Percentiles rank a stretch among this genome's conserved stretches.
Evolutionary conservation across 139 green algal species (phyloP).

Genomic region (Coccomyxa sp.): DNA sequence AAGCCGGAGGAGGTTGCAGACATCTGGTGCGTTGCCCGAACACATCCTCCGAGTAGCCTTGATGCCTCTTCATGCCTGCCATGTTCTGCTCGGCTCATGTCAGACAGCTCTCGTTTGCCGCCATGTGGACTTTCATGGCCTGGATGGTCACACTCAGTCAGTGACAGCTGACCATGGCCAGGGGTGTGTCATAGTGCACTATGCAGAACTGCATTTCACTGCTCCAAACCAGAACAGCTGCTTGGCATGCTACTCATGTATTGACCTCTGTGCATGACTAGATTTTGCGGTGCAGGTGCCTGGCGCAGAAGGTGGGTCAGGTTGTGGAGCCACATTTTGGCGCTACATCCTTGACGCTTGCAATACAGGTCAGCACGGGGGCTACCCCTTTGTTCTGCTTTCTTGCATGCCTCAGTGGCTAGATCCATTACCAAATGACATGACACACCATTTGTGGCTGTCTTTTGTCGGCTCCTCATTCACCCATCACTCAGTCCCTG

Average conservation of each 20-base stretch:
- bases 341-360: slow-evolving; percentile 70
- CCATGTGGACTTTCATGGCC: background rate
- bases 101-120: background rate
- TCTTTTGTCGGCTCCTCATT: background rate
- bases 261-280: background rate
- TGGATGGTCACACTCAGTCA: background rate
- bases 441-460: background rate
- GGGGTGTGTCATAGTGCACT: background rate
- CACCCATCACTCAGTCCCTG: background rate
- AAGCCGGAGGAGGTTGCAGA: slow-evolving; percentile 75
- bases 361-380: slow-evolving; percentile 77
- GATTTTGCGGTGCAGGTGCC: slow-evolving; percentile 25
- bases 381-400: too few relatives aligned
- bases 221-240: too few relatives aligned
- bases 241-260: background rate
- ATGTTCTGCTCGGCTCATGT: background rate
- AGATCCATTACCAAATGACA: too few relatives aligned
- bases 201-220: background rate
- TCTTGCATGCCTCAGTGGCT: too few relatives aligned
- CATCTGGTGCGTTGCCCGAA: slow-evolving; percentile 85
- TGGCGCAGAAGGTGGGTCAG: slow-evolving; percentile 58
- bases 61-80: too few relatives aligned
- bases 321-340: slow-evolving; percentile 55
- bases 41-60: too few relatives aligned
- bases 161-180: background rate